Conservation (phyloP, 345 rosid genomes). For the Citrus sp. region DNA sequence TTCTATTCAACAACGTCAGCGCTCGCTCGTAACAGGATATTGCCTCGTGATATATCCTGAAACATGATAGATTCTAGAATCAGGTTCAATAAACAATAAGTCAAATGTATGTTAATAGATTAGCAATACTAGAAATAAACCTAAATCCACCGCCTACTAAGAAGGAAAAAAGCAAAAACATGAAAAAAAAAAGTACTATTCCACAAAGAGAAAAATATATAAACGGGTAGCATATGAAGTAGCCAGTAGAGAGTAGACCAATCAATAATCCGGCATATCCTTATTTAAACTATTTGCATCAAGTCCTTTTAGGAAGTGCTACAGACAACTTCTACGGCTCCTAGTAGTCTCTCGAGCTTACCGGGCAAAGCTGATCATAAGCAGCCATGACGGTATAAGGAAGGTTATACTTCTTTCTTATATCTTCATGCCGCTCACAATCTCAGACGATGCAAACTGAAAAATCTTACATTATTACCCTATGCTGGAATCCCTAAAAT, state of each 20-base stretch:
- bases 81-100: conserved; percentile 9
- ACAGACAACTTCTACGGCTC: background rate
- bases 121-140: background rate
- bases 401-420: background rate
- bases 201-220: background rate
- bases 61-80: conserved; percentile 11
- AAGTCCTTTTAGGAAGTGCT: background rate
- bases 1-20: conserved; percentile 69
- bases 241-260: background rate
- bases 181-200: background rate
- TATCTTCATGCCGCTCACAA: background rate
- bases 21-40: conserved; percentile 78
- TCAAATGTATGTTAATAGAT: background rate
- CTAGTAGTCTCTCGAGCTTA: background rate
- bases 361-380: background rate
- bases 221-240: background rate
- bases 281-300: background rate
- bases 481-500: no score
- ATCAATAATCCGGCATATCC: background rate
- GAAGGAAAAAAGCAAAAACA: background rate
- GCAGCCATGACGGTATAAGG: background rate
- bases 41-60: conserved; percentile 74
- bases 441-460: background rate
- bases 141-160: background rate
- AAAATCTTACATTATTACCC: no score